Percentiles rank a stretch among this genome's conserved stretches.
These are phyloP conservation scores for Phaffia australis DNA, from an alignment of 768 basidiomycete genomes.

Conservation along the genomic window DNA sequence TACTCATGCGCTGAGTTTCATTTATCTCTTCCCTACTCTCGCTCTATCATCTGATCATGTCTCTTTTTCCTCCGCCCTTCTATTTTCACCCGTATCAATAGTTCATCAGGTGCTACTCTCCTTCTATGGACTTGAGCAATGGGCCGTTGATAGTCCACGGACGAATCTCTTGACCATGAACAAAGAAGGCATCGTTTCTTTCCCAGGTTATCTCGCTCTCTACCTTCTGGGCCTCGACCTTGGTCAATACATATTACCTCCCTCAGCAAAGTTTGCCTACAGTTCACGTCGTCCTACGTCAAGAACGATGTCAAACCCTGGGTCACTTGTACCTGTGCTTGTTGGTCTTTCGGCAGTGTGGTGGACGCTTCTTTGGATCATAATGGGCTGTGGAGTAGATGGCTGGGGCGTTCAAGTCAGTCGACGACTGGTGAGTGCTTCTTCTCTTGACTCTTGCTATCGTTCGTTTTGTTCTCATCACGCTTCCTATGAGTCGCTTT, in stretches of 20 bases:
- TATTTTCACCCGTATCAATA: slow-evolving; percentile 33
- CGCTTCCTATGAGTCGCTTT: neutral
- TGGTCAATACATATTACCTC: slow-evolving; percentile 70
- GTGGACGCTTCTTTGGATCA: slow-evolving; percentile 53
- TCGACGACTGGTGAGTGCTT: slow-evolving; percentile 49
- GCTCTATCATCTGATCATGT: slow-evolving; percentile 47
- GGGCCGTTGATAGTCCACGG: slow-evolving; percentile 57
- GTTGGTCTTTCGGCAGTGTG: slow-evolving; percentile 65
- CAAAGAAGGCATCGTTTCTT: slow-evolving; percentile 81
- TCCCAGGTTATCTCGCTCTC: slow-evolving; percentile 81
- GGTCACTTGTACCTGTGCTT: slow-evolving; percentile 65
- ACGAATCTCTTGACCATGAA: slow-evolving; percentile 59
- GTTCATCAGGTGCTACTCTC: slow-evolving; percentile 63
- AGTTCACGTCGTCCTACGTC: slow-evolving; percentile 38
- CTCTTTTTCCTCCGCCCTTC: slow-evolving; percentile 1
- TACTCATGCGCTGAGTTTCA: neutral
- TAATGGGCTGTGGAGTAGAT: slow-evolving; percentile 7
- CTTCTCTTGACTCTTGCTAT: neutral
- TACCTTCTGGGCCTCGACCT: slow-evolving; percentile 73
- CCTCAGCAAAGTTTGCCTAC: slow-evolving; percentile 61
- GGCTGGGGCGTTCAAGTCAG: slow-evolving; percentile 46
- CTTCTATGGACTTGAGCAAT: slow-evolving; percentile 46
- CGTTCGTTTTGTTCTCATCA: neutral
- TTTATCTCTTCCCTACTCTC: slow-evolving; percentile 43
- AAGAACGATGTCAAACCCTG: slow-evolving; percentile 31